Evolutionary conservation across 192 early-diverging fungal genomes (phyloP).

Genomic region (Podila minutissima): DNA sequence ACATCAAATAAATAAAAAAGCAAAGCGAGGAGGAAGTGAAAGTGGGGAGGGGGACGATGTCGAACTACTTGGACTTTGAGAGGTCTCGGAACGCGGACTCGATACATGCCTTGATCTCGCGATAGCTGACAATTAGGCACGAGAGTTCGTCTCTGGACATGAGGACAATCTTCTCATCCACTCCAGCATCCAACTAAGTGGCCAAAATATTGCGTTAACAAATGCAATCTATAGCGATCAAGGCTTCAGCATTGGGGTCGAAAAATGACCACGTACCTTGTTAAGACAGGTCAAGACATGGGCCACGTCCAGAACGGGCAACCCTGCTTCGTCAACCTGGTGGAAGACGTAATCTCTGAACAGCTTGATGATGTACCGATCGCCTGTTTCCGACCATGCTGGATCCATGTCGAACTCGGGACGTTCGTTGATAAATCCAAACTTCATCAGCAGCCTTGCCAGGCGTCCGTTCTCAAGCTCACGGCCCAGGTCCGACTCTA

Average conservation of each 20-base stretch:
- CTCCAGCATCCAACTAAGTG: slow-evolving; percentile 90
- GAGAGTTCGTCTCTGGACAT: slow-evolving; percentile 97
- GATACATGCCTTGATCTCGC: slow-evolving; percentile 93
- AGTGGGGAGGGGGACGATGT: neutral
- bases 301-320: slow-evolving; percentile 87
- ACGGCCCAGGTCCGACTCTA: slow-evolving; percentile 79
- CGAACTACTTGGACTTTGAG: slow-evolving; percentile 48
- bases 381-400: slow-evolving; percentile 97
- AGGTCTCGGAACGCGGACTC: slow-evolving; percentile 89
- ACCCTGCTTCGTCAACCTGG: slow-evolving; percentile 86
- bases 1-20: slow-evolving; percentile 1
- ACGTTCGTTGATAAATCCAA: slow-evolving; percentile 81
- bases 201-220: no score
- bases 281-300: slow-evolving; percentile 96
- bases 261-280: slow-evolving; percentile 58
- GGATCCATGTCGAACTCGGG: slow-evolving; percentile 83
- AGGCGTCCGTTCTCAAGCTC: slow-evolving; percentile 95
- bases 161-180: slow-evolving; percentile 93
- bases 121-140: slow-evolving; percentile 96
- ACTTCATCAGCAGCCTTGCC: slow-evolving; percentile 87
- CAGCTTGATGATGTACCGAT: slow-evolving; percentile 96
- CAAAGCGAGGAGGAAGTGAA: neutral
- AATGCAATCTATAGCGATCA: no score
- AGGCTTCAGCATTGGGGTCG: no score
- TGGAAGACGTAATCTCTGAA: slow-evolving; percentile 99